Percentiles rank a stretch among this genome's conserved stretches.
phyloP scores from a whole-genome alignment of 1,284 basidiomycete species.

The Apiotrichum akiyoshidainum region DNA sequence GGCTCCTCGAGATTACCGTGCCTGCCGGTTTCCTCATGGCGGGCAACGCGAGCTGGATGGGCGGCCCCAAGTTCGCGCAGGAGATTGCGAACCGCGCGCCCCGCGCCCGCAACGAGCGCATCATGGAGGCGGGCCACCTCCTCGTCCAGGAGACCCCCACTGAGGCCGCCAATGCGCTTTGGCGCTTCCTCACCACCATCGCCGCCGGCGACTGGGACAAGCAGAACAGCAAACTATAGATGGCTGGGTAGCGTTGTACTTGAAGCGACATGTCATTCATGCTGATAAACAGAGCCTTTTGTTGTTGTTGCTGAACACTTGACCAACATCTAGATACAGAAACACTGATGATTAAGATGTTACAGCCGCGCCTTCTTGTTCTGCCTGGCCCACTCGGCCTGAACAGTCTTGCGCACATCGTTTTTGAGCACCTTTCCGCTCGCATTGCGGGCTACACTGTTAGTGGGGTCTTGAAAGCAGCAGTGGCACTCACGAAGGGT shows the following conservation, averaged over 20 bases:
- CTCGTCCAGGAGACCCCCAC: constrained; percentile 42
- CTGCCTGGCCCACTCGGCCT: constrained; percentile 22
- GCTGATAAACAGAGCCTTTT: too few relatives aligned
- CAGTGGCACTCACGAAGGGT: constrained; percentile 14
- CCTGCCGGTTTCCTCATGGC: constrained; percentile 39
- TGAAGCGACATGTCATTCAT: too few relatives aligned
- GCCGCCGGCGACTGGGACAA: constrained; percentile 13
- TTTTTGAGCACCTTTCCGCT: constrained; percentile 9
- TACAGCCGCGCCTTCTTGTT: not conserved
- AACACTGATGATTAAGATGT: too few relatives aligned
- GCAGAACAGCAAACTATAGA: constrained; percentile 5
- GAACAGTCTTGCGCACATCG: constrained; percentile 14
- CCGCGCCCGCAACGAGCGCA: constrained; percentile 30
- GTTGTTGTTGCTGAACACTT: too few relatives aligned
- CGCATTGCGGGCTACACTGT: constrained; percentile 3
- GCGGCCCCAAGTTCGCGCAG: constrained; percentile 17
- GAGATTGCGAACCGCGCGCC: constrained; percentile 28
- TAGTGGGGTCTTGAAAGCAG: not conserved
- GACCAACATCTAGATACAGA: too few relatives aligned
- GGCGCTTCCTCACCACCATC: constrained; percentile 32
- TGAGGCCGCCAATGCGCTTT: constrained; percentile 32
- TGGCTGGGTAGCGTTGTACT: too few relatives aligned
- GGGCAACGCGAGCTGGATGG: constrained; percentile 20
- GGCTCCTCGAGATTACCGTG: constrained; percentile 26
- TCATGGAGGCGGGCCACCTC: constrained; percentile 37